These are phyloP conservation scores for Coprinellus aureogranulatus DNA, from an alignment of 768 basidiomycete species.

Conservation along the genomic window DNA sequence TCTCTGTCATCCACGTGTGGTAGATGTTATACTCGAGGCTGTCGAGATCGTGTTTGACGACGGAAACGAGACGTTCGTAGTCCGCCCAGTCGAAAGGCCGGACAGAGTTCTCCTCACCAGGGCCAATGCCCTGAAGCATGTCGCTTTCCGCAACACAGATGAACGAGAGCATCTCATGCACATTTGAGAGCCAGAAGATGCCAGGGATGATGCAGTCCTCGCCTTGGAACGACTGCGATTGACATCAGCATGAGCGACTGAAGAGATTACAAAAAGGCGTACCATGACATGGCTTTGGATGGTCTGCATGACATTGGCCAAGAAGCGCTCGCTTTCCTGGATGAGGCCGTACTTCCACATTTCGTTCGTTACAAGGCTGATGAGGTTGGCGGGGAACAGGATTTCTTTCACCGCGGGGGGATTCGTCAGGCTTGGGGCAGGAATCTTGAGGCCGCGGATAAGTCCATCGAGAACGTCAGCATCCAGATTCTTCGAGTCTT, in stretches of 20 bases:
- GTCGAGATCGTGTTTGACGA: conserved; percentile 98
- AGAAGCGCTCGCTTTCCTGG: conserved; percentile 93
- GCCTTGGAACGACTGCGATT: conserved; percentile 72
- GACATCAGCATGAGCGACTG: conserved; percentile 10
- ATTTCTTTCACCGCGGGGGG: conserved; percentile 97
- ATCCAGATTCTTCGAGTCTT: conserved; percentile 85
- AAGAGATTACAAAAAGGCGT: conserved; percentile 27
- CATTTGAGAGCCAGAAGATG: conserved; percentile 99
- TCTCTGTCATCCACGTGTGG: conserved; percentile 98
- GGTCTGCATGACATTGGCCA: conserved; percentile 98
- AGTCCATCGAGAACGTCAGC: conserved; percentile 91
- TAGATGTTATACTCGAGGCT: conserved; percentile 99
- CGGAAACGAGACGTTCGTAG: conserved; percentile 94
- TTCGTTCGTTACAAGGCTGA: conserved; percentile 97
- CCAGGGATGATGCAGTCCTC: conserved; percentile 97
- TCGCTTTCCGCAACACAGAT: conserved; percentile 99
- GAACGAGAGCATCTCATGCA: conserved; percentile 98
- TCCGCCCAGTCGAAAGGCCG: conserved; percentile 95
- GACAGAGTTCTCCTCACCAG: conserved; percentile 88
- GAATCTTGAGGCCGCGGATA: conserved; percentile 89
- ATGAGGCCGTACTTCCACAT: conserved; percentile 99
- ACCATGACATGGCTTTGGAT: conserved; percentile 99
- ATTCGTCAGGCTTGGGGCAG: conserved; percentile 83
- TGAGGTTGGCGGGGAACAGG: conserved; percentile 97
- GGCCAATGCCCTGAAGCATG: conserved; percentile 96